phyloP scores from a whole-genome alignment of 163 green algal genomes.

The Chlamydomonas reinhardtii region DNA sequence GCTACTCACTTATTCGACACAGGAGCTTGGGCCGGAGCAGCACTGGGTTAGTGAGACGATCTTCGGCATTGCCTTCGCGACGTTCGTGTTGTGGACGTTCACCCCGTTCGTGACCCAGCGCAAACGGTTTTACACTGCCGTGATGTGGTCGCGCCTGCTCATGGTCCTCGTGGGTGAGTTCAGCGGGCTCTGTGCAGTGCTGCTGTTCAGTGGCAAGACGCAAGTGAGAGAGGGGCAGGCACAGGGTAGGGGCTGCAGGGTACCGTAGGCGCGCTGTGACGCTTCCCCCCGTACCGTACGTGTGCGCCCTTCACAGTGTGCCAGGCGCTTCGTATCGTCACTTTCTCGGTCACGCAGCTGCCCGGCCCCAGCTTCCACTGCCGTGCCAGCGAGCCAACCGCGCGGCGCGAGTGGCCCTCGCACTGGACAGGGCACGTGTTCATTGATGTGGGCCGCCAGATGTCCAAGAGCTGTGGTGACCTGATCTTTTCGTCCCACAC shows the following conservation, averaged over 20 bases:
- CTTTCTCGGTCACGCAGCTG: slow-evolving; percentile 82
- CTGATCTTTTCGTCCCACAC: slow-evolving; percentile 97
- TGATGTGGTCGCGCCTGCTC: slow-evolving; percentile 88
- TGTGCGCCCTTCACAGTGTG: slow-evolving; percentile 71
- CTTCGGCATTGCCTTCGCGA: slow-evolving; percentile 83
- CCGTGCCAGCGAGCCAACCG: slow-evolving; percentile 42
- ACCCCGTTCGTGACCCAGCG: slow-evolving; percentile 81
- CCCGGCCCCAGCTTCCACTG: slow-evolving; percentile 83
- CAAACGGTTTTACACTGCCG: slow-evolving; percentile 90
- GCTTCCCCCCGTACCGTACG: neutral
- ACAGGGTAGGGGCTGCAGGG: too few species aligned
- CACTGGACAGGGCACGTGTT: slow-evolving; percentile 83
- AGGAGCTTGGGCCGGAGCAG: slow-evolving; percentile 84
- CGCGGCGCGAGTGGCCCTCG: slow-evolving; percentile 43
- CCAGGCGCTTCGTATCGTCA: slow-evolving; percentile 91
- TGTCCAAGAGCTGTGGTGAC: slow-evolving; percentile 90
- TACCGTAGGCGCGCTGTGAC: too few species aligned
- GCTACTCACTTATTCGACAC: neutral
- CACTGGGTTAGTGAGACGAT: slow-evolving; percentile 90
- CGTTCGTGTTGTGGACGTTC: slow-evolving; percentile 92
- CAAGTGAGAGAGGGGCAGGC: too few species aligned
- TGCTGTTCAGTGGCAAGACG: too few species aligned
- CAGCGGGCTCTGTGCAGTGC: too few species aligned
- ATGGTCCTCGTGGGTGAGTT: slow-evolving; percentile 86
- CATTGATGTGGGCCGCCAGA: slow-evolving; percentile 78